Evolutionary conservation across 768 basidiomycete species (phyloP), one percentile per base, ranked within the genome.

Genomic region (Pleurotus platypus): DNA sequence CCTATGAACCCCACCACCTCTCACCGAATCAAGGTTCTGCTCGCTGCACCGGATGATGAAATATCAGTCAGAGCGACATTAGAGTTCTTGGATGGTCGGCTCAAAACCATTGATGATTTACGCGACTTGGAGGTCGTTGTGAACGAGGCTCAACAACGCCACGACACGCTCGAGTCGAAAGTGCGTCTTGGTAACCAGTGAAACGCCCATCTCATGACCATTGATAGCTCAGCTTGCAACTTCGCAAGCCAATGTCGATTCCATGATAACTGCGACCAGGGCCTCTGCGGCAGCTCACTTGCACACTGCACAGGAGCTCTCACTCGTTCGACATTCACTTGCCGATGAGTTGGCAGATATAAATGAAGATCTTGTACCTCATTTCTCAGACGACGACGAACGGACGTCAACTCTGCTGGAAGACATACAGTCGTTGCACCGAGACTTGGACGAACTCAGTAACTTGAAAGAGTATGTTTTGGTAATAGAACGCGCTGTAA

Each of bases 371-470:
- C 75, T 96, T 42, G 75, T 84, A 48, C 87, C 87, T 1, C 75
- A 81, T 2, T 61, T 82, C 26, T 73, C 75, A 9, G 78, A 76
- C 12, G 78, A 76, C 12, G 77, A 74, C 45, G 76, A 78, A 8
- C 71, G 67, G n/a, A 62, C 71, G 43, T 75, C 86, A 3, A 92
- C 87, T 0, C 72, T 98, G 4, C 75, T 96, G 8, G 89, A 94
- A 68, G 88, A 91, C 46, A 76, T 98, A 58, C 91, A 96, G 66
- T 81, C 78, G 0, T 70, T 95, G 61, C 92, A 95, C 64, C 77
- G 85, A 46, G 84, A 82, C 64, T 64, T 96, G 63, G 86, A 84
- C 67, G 87, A 93, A 64, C 76, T 97, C 39, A 79, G 90, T 63
- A 82, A 81, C 58, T 84, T 94, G 18, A 84, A 84, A 63, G 77